These are phyloP conservation scores for Pythium pyrilobum DNA, from an alignment of 352 stramenopile genomes.

Conservation along the genomic window DNA sequence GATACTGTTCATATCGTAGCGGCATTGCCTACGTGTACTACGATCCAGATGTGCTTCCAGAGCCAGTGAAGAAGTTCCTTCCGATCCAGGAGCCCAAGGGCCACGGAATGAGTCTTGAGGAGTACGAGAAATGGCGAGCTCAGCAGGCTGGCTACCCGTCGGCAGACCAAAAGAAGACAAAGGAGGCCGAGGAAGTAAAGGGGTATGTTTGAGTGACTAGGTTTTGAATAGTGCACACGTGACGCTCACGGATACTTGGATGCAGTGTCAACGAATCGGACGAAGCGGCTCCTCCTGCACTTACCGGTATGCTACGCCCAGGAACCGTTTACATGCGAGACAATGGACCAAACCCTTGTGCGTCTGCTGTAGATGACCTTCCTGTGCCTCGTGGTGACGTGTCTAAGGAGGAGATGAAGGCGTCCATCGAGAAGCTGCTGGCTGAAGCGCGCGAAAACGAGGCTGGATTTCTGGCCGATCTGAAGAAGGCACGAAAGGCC, in stretches of 20 bases:
- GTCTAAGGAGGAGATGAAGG: constrained; percentile 56
- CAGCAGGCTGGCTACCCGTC: constrained; percentile 52
- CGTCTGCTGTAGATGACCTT: constrained; percentile 27
- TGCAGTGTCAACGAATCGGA: neutral
- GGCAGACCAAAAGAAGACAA: constrained; percentile 20
- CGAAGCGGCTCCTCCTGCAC: neutral
- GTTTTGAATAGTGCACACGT: too few species aligned
- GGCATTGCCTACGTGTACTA: constrained; percentile 81
- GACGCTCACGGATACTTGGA: neutral
- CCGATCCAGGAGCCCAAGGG: constrained; percentile 78
- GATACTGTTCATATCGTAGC: constrained; percentile 26
- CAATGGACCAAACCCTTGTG: neutral
- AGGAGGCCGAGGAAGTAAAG: constrained; percentile 36
- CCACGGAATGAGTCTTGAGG: constrained; percentile 81
- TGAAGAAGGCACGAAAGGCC: constrained; percentile 50
- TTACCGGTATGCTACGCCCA: constrained; percentile 4
- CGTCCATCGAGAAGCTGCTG: constrained; percentile 70
- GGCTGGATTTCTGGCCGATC: constrained; percentile 66
- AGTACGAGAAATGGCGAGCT: constrained; percentile 83
- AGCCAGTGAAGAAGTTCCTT: constrained; percentile 66
- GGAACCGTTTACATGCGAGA: neutral
- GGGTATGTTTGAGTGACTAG: neutral
- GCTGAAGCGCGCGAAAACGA: constrained; percentile 75
- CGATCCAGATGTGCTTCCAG: constrained; percentile 75
- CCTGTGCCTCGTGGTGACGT: constrained; percentile 54